Evolutionary conservation across 495 filamentous ascomycete genomes (phyloP).

Genomic region (Hypoxylon intermedium): DNA sequence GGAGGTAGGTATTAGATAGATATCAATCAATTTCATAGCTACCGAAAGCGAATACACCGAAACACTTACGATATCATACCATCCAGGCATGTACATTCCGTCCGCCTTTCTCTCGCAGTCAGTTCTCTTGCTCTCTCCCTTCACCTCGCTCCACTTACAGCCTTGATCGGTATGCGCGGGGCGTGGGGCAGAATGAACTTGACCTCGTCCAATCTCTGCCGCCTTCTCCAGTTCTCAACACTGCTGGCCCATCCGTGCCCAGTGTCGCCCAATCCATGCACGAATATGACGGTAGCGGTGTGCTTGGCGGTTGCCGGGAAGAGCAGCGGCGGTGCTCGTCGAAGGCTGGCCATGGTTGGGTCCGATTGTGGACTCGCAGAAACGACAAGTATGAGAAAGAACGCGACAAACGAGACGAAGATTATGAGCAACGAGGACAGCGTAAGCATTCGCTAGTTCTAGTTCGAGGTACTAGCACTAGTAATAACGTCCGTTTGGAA

Average conservation of each 20-base stretch:
- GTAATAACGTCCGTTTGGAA: background rate
- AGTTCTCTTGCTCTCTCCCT: slow-evolving; percentile 2
- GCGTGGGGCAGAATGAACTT: slow-evolving; percentile 94
- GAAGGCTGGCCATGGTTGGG: slow-evolving; percentile 40
- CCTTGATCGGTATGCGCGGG: slow-evolving; percentile 85
- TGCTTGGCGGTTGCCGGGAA: slow-evolving; percentile 89
- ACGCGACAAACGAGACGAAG: slow-evolving; percentile 12
- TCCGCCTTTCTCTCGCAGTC: slow-evolving; percentile 62
- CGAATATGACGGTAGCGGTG: slow-evolving; percentile 92
- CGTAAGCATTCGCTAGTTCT: slow-evolving; percentile 22
- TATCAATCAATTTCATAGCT: background rate
- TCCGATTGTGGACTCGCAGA: slow-evolving; percentile 16
- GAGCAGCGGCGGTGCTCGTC: slow-evolving; percentile 59
- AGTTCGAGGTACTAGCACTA: too few species aligned
- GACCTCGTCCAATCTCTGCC: slow-evolving; percentile 85
- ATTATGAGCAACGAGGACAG: background rate
- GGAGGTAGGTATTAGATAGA: too few species aligned
- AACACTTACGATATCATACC: slow-evolving; percentile 88
- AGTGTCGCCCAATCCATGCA: slow-evolving; percentile 88
- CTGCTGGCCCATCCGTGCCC: slow-evolving; percentile 78
- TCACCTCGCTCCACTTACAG: slow-evolving; percentile 59
- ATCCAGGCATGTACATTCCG: slow-evolving; percentile 86
- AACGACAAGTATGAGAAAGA: slow-evolving; percentile 4
- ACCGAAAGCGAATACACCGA: too few species aligned
- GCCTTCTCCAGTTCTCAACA: slow-evolving; percentile 87